Evolutionary conservation across 2,329 filamentous ascomycete species (phyloP), one percentile per base, ranked within the genome.

Genomic region (Talaromyces sp.): DNA sequence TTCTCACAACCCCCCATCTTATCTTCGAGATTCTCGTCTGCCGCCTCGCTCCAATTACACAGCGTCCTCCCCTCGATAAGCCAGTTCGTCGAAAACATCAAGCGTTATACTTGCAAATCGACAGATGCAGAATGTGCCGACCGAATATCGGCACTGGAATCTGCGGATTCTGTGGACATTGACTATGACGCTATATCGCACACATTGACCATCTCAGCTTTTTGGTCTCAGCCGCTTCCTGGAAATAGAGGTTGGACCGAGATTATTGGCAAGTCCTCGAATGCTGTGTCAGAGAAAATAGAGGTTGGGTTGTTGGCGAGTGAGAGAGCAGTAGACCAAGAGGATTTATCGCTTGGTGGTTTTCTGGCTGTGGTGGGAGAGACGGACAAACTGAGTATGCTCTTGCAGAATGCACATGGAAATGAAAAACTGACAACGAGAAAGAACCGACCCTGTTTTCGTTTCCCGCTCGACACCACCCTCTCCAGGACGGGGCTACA

Each of bases 261-360:
- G 57, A 69, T 70, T 3, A 75, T 82, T 28, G 27, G 4, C n/a
- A 61, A 68, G 13, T 71, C 71, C 55, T 58, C 69, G 61, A 25
- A 62, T 33, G 62, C 66, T 53, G 65, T 67, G 8, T 65, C 63
- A 1, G 80, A 86, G 55, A 84, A 88, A 55, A 83, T 92, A 5
- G 93, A 98, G 72, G 85, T 97, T 22, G 93, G 93, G 17, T 83
- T 97, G 49, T 78, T 98, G 61, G 85, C 85, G 6, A 80, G 83
- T 11, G 88, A 92, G 66, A 78, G 79, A 4, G 69, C 74, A 19
- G 67, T 65, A 15, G 86, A 91, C 62, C 78, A 85, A 0, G 85
- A 93, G 72, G 91, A 96, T 66, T 76, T 96, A 13, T 89, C 88
- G 42, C 82, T 96, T 44, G 87, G 88, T 5, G 93, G 93, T 2